Evolutionary conservation across 805 yeast genomes (phyloP), one percentile per base, ranked within the genome.

Genomic region (Candida glaebosa): DNA sequence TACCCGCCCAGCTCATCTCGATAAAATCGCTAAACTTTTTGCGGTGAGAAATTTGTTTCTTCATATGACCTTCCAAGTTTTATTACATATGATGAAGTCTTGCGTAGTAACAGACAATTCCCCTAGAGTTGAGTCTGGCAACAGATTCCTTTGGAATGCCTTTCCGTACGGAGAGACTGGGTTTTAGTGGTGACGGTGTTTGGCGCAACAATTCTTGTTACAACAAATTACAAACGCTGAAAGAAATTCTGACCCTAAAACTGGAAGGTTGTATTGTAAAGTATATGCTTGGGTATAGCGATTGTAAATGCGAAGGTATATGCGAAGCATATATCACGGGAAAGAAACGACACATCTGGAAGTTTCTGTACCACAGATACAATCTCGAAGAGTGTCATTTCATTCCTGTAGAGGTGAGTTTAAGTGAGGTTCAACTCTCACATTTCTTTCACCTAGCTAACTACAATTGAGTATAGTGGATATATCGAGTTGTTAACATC

Each of bases 21-120:
- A 15, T 18, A 34, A 19, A 34, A 34, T 19, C 6, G 36, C 36
- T n/a, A 24, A 16, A 32, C 6, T 17, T n/a, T 32, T 32, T 9
- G 19, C 17, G 17, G 31, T 37, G 22, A 17, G 12, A 10, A 17
- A 43, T 56, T 57, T 58, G 31, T 41, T 46, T 51, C 56, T 50
- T 61, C 63, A 58, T 71, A 75, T 75, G 79, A 70, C 82, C 80
- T 77, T 79, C 82, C 78, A 76, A 76, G 80, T 77, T 77, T 76
- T 73, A 75, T 65, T 69, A 54, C 61, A 65, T 51, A 75, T 77
- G 82, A 77, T 77, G 82, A 77, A 71, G 65, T 63, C 78, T 75
- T 72, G 75, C 81, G 81, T 78, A 52, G 58, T 50, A 58, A 54
- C 71, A 56, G 59, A 68, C 73, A 56, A 55, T 60, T 61, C 73